These are phyloP conservation scores for Oenanthe javanica DNA, from an alignment of 140 eudicot species.

Conservation along the genomic window DNA sequence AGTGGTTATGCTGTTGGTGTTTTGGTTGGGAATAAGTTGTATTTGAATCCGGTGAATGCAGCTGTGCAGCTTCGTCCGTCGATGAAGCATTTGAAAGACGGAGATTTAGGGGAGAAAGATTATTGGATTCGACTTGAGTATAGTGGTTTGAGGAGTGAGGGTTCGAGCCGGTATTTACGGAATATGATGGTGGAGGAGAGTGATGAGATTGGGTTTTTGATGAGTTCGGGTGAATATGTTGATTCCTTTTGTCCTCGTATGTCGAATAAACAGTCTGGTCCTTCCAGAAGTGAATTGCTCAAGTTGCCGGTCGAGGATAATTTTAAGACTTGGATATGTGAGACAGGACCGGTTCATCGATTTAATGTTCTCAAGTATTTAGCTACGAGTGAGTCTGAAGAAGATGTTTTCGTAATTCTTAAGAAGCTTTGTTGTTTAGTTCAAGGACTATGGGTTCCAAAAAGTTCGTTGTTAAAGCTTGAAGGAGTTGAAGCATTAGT, in stretches of 20 bases:
- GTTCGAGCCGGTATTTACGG: background rate
- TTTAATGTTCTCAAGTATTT: constrained; percentile 55
- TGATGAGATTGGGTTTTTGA: background rate
- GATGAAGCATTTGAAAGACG: constrained; percentile 40
- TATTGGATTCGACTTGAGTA: background rate
- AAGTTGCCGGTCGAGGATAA: constrained; percentile 67
- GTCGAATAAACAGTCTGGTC: constrained; percentile 29
- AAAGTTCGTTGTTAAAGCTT: constrained; percentile 35
- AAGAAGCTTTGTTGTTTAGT: constrained; percentile 46
- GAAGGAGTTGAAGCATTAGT: constrained; percentile 33
- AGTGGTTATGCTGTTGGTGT: constrained; percentile 63
- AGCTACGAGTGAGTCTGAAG: constrained; percentile 49
- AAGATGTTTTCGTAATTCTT: constrained; percentile 45
- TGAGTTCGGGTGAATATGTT: constrained; percentile 47
- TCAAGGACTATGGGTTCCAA: constrained; percentile 91
- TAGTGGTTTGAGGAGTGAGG: background rate
- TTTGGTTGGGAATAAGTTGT: constrained; percentile 57
- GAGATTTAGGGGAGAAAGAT: constrained; percentile 24
- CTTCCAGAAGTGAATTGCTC: constrained; percentile 55
- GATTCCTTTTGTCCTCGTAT: constrained; percentile 72
- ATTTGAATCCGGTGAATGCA: constrained; percentile 71
- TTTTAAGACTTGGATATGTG: constrained; percentile 41
- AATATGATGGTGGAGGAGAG: constrained; percentile 1
- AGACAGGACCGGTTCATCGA: constrained; percentile 49
- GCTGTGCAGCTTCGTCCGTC: constrained; percentile 90